Conservation (phyloP, 148 eudicot species). For the Agrostemma githago region DNA sequence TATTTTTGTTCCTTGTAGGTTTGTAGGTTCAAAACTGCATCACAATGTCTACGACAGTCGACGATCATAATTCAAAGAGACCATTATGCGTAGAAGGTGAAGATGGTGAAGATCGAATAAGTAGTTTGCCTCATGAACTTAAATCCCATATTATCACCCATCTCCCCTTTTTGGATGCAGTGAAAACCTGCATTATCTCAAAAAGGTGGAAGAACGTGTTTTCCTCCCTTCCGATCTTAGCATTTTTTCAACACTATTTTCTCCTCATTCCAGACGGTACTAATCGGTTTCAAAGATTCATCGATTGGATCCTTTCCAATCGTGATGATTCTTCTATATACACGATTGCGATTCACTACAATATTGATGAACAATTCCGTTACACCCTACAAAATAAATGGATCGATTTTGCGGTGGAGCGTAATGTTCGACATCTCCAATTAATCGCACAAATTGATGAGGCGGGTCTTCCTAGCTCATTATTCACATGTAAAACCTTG, state of each 20-base stretch:
- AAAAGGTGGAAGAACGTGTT: neutral
- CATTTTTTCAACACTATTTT: neutral
- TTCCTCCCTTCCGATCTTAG: neutral
- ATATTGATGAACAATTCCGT: neutral
- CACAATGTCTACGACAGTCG: neutral
- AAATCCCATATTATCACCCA: neutral
- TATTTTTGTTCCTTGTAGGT: neutral
- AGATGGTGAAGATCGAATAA: neutral
- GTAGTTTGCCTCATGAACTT: neutral
- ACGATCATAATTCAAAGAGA: neutral
- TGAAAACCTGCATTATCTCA: neutral
- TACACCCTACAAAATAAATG: neutral
- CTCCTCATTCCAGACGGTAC: neutral
- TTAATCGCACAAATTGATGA: neutral
- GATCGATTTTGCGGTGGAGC: constrained; percentile 1
- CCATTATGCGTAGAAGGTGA: neutral
- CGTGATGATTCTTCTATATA: neutral
- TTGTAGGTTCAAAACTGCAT: neutral
- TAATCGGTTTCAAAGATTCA: neutral
- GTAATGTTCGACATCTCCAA: neutral
- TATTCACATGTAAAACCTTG: constrained; percentile 2
- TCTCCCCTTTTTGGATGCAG: neutral
- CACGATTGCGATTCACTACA: neutral
- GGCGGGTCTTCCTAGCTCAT: neutral
- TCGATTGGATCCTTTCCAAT: constrained; percentile 3